Evolutionary conservation across 1,284 basidiomycete species (phyloP).

Genomic region (Grifola frondosa): DNA sequence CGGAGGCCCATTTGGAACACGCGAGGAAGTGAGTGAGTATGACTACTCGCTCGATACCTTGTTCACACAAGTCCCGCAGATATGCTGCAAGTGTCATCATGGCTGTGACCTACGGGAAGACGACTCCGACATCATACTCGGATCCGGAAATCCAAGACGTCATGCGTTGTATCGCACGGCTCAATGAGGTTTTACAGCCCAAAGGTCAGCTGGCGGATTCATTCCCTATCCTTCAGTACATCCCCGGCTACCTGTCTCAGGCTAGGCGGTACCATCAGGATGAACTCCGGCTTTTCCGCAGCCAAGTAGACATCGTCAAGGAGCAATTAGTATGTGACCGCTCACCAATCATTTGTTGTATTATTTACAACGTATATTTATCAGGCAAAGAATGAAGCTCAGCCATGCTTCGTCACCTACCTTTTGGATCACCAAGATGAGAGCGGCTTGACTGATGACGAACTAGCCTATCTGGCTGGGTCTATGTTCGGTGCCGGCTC

Average conservation of each 20-base stretch:
- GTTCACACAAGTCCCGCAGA: slow-evolving; percentile 29
- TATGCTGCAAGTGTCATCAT: slow-evolving; percentile 66
- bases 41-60: background rate
- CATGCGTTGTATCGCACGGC: slow-evolving; percentile 44
- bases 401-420: slow-evolving; percentile 53
- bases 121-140: slow-evolving; percentile 44
- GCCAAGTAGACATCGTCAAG: slow-evolving; percentile 46
- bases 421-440: slow-evolving; percentile 53
- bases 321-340: slow-evolving; percentile 41
- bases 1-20: slow-evolving; percentile 10
- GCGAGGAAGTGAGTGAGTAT: background rate
- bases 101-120: slow-evolving; percentile 64
- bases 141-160: slow-evolving; percentile 59
- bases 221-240: slow-evolving; percentile 51
- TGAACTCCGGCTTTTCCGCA: slow-evolving; percentile 55
- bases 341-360: background rate
- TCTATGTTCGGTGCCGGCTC: slow-evolving; percentile 65
- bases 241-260: slow-evolving; percentile 58
- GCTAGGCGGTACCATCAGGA: slow-evolving; percentile 53
- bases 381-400: slow-evolving; percentile 38
- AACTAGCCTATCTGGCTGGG: slow-evolving; percentile 60
- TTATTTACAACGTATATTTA: background rate
- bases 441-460: slow-evolving; percentile 49
- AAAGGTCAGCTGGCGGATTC: slow-evolving; percentile 59
- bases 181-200: slow-evolving; percentile 51